These are phyloP conservation scores for Drechslerella stenobrocha DNA, from an alignment of 2,329 filamentous ascomycete species.

Conservation along the genomic window DNA sequence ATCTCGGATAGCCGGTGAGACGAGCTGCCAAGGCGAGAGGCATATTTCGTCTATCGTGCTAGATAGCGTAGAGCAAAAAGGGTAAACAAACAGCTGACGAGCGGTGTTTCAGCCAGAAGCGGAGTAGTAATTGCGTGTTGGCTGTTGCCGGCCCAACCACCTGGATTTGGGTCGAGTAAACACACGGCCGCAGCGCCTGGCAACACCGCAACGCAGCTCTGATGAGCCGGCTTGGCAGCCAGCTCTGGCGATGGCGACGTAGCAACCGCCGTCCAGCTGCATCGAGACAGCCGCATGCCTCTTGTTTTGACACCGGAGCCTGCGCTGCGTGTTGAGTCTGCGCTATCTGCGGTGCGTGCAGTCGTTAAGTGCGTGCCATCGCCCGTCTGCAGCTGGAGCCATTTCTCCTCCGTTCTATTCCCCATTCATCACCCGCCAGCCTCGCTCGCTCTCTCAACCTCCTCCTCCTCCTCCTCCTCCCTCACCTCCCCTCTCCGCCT, in stretches of 20 bases:
- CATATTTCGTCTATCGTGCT: no score
- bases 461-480: slow-evolving; percentile 5
- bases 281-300: no score
- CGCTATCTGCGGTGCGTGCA: slow-evolving; percentile 9
- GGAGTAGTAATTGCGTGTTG: slow-evolving; percentile 28
- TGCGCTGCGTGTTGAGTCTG: slow-evolving; percentile 34
- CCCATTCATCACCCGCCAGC: no score
- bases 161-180: slow-evolving; percentile 20
- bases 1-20: no score
- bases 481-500: slow-evolving; percentile 16
- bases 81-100: no score
- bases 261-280: slow-evolving; percentile 31
- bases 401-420: slow-evolving; percentile 6
- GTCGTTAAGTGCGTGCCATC: slow-evolving; percentile 45
- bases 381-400: slow-evolving; percentile 22
- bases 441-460: slow-evolving; percentile 6
- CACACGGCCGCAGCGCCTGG: background rate
- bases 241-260: slow-evolving; percentile 10
- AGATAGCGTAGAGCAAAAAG: no score
- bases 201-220: slow-evolving; percentile 1
- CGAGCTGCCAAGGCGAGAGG: no score
- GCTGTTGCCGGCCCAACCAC: slow-evolving; percentile 44
- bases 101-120: slow-evolving; percentile 12
- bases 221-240: background rate
- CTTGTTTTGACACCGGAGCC: no score